phyloP scores from a whole-genome alignment of 2,329 filamentous ascomycete genomes.

The Verruconis gallopava region DNA sequence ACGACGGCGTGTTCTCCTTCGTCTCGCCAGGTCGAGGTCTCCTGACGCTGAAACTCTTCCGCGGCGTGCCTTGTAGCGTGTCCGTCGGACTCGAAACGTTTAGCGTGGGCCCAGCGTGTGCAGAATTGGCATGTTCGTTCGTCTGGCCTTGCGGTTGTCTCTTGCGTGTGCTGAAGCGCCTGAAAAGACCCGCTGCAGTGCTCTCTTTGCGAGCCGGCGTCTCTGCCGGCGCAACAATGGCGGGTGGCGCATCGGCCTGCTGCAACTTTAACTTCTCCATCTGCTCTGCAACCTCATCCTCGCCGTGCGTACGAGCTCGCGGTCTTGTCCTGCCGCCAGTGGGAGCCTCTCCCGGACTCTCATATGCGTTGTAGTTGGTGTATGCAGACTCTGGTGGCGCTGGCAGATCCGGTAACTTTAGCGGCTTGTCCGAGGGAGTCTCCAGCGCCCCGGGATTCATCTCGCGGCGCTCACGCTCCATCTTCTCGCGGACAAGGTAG shows the following conservation, averaged over 20 bases:
- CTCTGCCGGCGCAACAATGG: constrained; percentile 41
- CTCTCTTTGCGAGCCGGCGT: constrained; percentile 58
- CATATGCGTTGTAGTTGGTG: constrained; percentile 73
- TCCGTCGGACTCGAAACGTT: constrained; percentile 71
- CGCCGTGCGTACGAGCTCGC: constrained; percentile 82
- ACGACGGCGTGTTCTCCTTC: constrained; percentile 38
- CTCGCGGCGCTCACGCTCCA: constrained; percentile 58
- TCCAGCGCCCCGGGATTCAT: constrained; percentile 45
- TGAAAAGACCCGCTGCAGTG: constrained; percentile 67
- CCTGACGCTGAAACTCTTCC: constrained; percentile 82
- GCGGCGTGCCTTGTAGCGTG: constrained; percentile 39
- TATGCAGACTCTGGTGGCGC: constrained; percentile 71
- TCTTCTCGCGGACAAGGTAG: constrained; percentile 90
- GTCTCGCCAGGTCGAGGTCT: constrained; percentile 29
- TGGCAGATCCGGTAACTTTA: constrained; percentile 60
- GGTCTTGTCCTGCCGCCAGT: constrained; percentile 74
- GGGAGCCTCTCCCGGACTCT: constrained; percentile 78
- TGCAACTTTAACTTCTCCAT: constrained; percentile 52
- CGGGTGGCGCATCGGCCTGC: constrained; percentile 33
- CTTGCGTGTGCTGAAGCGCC: constrained; percentile 81
- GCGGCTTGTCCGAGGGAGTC: constrained; percentile 42
- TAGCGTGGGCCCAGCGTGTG: constrained; percentile 60
- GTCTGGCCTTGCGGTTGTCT: constrained; percentile 42
- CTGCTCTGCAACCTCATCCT: constrained; percentile 72
- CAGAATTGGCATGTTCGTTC: constrained; percentile 33